Evolutionary conservation across 495 filamentous ascomycete species (phyloP), one percentile per base, ranked within the genome.

Genomic region (Aspergillus avenaceus): DNA sequence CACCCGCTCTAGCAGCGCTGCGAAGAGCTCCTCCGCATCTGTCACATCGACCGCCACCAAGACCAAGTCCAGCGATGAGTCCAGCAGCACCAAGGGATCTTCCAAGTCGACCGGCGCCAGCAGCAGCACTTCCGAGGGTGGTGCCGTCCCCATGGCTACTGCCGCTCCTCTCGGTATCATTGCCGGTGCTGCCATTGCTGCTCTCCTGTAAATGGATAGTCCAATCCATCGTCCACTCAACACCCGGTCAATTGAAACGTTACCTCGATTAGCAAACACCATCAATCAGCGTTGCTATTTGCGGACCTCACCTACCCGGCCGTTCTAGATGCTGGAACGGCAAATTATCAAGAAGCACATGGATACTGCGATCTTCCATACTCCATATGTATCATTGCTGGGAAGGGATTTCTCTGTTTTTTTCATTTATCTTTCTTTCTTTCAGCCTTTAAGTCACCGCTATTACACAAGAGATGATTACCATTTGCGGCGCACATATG

Each of bases 141-240:
- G 61, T 32, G 67, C 60, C 37, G 66, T 66, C 14, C 49, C 63
- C 43, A 53, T 70, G 27, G 64, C 63, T 38, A 70, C 73, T 34
- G 67, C 66, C 13, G 67, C 60, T 36, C 55, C 73, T 5, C 58
- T 72, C n/a, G 61, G 71, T 9, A 56, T 76, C 18, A 61, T 74
- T n/a, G 75, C 73, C 53, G 73, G 70, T 57, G 71, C 64, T 53
- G 60, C 74, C 42, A 63, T 77, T 34, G 72, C 69, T 61, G 73
- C 67, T 59, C 68, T 79, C 55, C 56, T 79, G 62, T 79, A 70
- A 67, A 56, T 29, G 29, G 19, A 21, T 12, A 23, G 25, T 28
- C 2, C 19, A 14, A 45, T 16, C 51, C 36, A 21, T 38, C 18
- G 26, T 48, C 22, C 4, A 14, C 3, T 5, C 16, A 22, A 19